These are phyloP conservation scores for Lindgomyces ingoldianus DNA, from an alignment of 495 filamentous ascomycete species.

Conservation along the genomic window DNA sequence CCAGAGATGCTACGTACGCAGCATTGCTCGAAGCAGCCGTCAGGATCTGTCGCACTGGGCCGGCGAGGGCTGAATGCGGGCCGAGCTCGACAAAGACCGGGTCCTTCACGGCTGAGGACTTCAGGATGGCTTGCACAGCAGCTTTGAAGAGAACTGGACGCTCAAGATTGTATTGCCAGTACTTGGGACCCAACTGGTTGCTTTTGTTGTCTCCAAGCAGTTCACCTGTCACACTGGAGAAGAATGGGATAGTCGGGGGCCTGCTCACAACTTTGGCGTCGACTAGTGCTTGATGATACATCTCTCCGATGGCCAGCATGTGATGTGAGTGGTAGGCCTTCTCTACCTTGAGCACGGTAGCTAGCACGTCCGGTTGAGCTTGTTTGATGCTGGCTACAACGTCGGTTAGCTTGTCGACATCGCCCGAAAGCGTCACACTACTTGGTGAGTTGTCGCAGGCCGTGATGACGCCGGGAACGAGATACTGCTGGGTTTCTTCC, in stretches of 20 bases:
- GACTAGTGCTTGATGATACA: background rate
- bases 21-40: too few species aligned
- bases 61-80: constrained; percentile 37
- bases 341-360: constrained; percentile 1
- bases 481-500: background rate
- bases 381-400: background rate
- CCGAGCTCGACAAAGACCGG: constrained; percentile 44
- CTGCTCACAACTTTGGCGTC: background rate
- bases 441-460: constrained; percentile 20
- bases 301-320: background rate
- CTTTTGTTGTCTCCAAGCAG: too few species aligned
- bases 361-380: background rate
- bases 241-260: background rate
- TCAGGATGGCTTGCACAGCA: too few species aligned
- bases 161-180: too few species aligned
- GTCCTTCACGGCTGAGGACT: too few species aligned
- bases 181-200: too few species aligned
- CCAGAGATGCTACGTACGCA: background rate
- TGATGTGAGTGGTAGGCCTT: constrained; percentile 7
- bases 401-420: background rate
- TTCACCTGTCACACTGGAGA: background rate
- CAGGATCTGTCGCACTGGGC: constrained; percentile 39
- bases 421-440: constrained; percentile 17
- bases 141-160: too few species aligned
- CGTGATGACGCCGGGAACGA: background rate